These are phyloP conservation scores for Camelina sativa DNA, from an alignment of 345 rosid genomes.

Conservation along the genomic window DNA sequence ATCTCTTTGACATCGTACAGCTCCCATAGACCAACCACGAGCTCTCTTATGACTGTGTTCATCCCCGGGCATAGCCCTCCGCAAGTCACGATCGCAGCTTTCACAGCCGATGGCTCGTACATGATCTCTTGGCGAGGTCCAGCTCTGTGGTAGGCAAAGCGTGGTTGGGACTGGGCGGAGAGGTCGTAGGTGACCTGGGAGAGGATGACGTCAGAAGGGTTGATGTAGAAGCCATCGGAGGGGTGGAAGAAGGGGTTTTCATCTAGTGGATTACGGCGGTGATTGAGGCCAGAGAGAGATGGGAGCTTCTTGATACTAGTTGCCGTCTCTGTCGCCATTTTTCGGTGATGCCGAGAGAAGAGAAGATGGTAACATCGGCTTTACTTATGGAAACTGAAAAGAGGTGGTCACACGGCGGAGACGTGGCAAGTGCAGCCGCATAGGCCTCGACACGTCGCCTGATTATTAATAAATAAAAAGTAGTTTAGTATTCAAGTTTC, in stretches of 20 bases:
- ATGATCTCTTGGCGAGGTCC: constrained; percentile 68
- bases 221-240: constrained; percentile 67
- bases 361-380: constrained; percentile 2
- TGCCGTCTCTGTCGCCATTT: constrained; percentile 21
- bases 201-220: constrained; percentile 61
- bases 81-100: constrained; percentile 80
- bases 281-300: constrained; percentile 47
- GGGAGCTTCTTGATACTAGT: constrained; percentile 44
- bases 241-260: constrained; percentile 65
- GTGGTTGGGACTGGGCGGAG: constrained; percentile 40
- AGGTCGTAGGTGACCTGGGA: constrained; percentile 64
- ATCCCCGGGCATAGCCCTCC: constrained; percentile 94
- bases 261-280: constrained; percentile 59
- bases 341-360: constrained; percentile 13
- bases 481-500: no score
- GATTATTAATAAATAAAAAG: no score
- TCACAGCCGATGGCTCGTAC: constrained; percentile 51
- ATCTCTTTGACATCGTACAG: constrained; percentile 76
- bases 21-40: constrained; percentile 86
- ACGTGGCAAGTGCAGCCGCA: constrained; percentile 29
- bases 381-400: not conserved
- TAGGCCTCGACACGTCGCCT: constrained; percentile 27
- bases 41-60: constrained; percentile 89
- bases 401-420: constrained; percentile 20
- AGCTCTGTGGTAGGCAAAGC: constrained; percentile 63